Evolutionary conservation across 352 stramenopile genomes (phyloP), one percentile per base, ranked within the genome.

Genomic region (Phytophthora pinifolia): DNA sequence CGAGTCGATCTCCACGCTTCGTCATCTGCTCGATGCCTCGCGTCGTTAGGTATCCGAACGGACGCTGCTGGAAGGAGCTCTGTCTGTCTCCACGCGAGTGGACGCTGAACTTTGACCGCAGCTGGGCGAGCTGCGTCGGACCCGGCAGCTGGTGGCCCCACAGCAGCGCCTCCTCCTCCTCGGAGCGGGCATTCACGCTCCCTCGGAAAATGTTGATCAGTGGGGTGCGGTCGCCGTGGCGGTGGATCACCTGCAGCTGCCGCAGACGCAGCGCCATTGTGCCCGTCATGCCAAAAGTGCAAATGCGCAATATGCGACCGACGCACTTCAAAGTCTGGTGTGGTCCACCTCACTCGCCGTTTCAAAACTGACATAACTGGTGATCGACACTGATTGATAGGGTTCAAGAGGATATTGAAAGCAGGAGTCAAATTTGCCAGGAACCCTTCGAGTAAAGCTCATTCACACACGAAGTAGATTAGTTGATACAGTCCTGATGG

Each of bases 221-320:
- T 33, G 83, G 83, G 43, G 77, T 89, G 37, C 83, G 83, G 65
- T 94, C 83, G 10, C 83, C 83, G 54, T 94, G 83, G 35, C 83
- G 83, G 46, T 92, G 83, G 31, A 90, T 59, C 44, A 94, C 65
- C 53, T 94, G 83, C 54, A 94, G 55, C 60, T 92, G 83, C 14
- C 79, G 81, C 45, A 94, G 67, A 37, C 67, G 68, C 48, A 86
- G 46, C 32, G 39, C 27, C 65, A 71, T 71, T 13, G 38, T 37
- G 10, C n/a, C 42, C 9, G 4, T 37, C 18, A 43, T 43, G 15
- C 36, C 2, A 1, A 25, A 9, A 9, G 18, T 50, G 29, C 30
- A 9, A 38, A 38, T 6, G 31, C n/a, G 22, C 41, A 47, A 44
- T n/a, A 38, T 45, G 17, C 9, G 22, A 43, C n/a, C n/a, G n/a